Base-by-base conservation (phyloP, 1,284 basidiomycete genomes). In the Ustilago shanxiensis region DNA sequence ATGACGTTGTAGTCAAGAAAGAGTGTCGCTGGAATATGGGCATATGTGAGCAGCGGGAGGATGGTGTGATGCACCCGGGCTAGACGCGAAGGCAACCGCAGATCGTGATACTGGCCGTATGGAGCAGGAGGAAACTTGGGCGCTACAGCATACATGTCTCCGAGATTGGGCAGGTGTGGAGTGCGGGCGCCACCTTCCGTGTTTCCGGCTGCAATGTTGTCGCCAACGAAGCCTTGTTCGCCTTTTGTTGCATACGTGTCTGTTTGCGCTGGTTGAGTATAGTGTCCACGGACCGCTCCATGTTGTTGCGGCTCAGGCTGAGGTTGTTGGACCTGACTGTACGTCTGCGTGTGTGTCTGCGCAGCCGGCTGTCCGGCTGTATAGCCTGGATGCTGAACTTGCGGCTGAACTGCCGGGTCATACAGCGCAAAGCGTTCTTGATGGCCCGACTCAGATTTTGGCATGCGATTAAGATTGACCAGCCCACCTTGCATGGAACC, bases 1-100 rank as follows among this genome's bases (percentile, higher is more conserved):
- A 86, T 49, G 59, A 79, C 73, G 58, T 80, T 84, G 65, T 74
- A 85, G 67, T 86, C 85, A 60, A 86, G 76, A 56, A 86, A 86
- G 45, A 86, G 50, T 11, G 85, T 85, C 1, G 68, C 57, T 11
- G 84, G 83, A 31, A 85, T 73, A 63, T 84, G 81, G 14, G 70
- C 67, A 37, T 77, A 78, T 37, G 65, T 60, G 62, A 72, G 45
- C 20, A 72, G 49, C 18, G 67, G 71, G 50, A 79, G 56, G 37
- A 78, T 31, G 57, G 65, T 61, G 58, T 81, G 72, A 57, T 81
- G 79, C 13, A 78, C 28, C 54, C 60, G 62, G 13, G 74, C 68
- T 1, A 65, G 18, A 14, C 49, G 60, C 7, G 75, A 73, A 1
- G 55, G 16, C 33, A 76, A 31, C 11, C 49, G 69, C 45, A 76